These are phyloP conservation scores for Agastache rugosa DNA, from an alignment of 257 asterid species.

Conservation along the genomic window DNA sequence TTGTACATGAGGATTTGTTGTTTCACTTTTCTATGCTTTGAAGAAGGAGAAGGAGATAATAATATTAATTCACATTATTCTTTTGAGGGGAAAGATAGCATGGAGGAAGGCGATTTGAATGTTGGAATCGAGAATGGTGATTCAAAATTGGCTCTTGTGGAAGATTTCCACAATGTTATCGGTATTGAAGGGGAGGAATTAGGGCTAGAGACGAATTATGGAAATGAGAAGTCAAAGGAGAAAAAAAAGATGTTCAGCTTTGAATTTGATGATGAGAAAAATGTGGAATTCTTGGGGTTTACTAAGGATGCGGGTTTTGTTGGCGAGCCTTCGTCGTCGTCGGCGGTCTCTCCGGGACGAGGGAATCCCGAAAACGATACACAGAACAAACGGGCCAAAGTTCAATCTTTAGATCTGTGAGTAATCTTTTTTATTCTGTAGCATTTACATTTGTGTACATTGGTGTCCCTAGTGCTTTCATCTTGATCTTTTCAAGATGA, in stretches of 20 bases:
- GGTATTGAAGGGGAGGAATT: conserved; percentile 31
- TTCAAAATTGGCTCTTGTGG: conserved; percentile 38
- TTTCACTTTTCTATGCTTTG: conserved; percentile 62
- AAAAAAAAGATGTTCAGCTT: not conserved
- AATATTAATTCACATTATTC: conserved; percentile 10
- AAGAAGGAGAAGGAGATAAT: conserved; percentile 54
- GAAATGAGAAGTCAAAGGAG: conserved; percentile 13
- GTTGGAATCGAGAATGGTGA: conserved; percentile 40
- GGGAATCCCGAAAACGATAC: conserved; percentile 43
- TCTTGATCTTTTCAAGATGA: not conserved
- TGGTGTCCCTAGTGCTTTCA: not conserved
- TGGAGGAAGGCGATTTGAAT: conserved; percentile 10
- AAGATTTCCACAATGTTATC: conserved; percentile 17
- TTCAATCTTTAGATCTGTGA: conserved; percentile 63
- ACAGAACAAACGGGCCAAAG: conserved; percentile 73
- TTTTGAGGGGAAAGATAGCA: not conserved
- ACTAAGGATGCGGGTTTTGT: conserved; percentile 46
- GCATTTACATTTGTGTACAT: not conserved
- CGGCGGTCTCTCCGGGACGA: conserved; percentile 39
- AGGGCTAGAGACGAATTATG: conserved; percentile 29
- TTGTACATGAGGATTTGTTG: conserved; percentile 76
- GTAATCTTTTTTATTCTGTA: conserved; percentile 26
- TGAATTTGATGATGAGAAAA: conserved; percentile 33
- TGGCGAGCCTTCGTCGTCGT: conserved; percentile 58
- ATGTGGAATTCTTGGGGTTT: conserved; percentile 30